These are phyloP conservation scores for Phytopythium helicoides DNA, from an alignment of 352 stramenopile genomes.

Conservation along the genomic window DNA sequence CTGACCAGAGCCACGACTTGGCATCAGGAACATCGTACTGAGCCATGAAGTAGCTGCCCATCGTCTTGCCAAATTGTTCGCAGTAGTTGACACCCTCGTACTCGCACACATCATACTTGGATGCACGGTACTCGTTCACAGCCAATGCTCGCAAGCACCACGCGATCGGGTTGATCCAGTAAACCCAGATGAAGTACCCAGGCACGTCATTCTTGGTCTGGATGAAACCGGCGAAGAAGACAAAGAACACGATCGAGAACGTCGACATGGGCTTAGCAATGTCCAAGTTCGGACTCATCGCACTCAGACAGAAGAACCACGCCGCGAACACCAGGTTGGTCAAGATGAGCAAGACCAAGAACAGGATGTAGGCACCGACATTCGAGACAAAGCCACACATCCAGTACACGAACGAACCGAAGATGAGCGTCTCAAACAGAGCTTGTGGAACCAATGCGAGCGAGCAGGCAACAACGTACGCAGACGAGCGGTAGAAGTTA, in stretches of 20 bases:
- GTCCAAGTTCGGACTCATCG: constrained; percentile 16
- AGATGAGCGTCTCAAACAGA: constrained; percentile 61
- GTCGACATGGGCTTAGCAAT: constrained; percentile 33
- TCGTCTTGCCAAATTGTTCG: constrained; percentile 18
- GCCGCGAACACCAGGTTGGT: constrained; percentile 36
- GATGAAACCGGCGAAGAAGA: constrained; percentile 56
- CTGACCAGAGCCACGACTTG: constrained; percentile 29
- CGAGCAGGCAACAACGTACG: constrained; percentile 53
- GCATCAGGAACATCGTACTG: constrained; percentile 25
- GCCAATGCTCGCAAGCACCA: constrained; percentile 34
- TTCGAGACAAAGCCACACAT: constrained; percentile 54
- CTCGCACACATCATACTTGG: constrained; percentile 25
- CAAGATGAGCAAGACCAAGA: constrained; percentile 40
- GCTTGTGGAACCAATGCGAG: constrained; percentile 61
- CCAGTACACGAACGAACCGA: constrained; percentile 82
- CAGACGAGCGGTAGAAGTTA: constrained; percentile 78
- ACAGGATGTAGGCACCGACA: constrained; percentile 32
- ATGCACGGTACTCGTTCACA: constrained; percentile 30
- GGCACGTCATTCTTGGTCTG: constrained; percentile 42
- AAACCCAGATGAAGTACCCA: constrained; percentile 43
- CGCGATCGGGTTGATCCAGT: constrained; percentile 50
- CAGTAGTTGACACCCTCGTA: constrained; percentile 41
- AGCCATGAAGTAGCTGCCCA: constrained; percentile 40
- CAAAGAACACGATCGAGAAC: constrained; percentile 32
- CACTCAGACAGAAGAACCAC: constrained; percentile 48